A percentile compares a stretch with the other conserved stretches of the same genome.
Conservation (phyloP, 139 green algal species). For the Haematococcus sp. region DNA sequence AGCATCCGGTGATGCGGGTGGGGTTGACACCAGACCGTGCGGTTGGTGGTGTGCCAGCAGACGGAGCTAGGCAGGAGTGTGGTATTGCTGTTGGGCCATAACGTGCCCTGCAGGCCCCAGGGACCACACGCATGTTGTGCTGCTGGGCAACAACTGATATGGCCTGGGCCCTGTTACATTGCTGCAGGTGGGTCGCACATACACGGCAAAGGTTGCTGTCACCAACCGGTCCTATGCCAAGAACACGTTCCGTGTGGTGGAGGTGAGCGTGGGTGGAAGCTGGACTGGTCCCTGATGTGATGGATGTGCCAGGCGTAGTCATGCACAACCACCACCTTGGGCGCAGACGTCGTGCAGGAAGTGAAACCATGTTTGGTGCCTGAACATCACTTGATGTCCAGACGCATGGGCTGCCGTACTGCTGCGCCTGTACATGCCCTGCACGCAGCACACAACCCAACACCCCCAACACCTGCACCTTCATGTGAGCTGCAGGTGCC, state of each 20-base stretch:
- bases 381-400: background rate
- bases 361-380: background rate
- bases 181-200: slow-evolving; percentile 28
- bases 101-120: too few species aligned
- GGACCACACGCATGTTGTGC: too few species aligned
- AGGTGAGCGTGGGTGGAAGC: slow-evolving; percentile 6
- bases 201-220: slow-evolving; percentile 42
- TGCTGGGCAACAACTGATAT: slow-evolving; percentile 1
- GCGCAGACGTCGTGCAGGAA: too few species aligned
- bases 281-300: background rate
- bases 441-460: background rate
- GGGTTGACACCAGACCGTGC: too few species aligned
- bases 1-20: too few species aligned
- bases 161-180: too few species aligned
- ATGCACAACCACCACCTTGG: too few species aligned
- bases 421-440: background rate
- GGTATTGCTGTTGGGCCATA: too few species aligned
- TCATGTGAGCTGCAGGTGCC: too few species aligned
- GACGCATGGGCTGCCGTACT: background rate
- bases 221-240: slow-evolving; percentile 61
- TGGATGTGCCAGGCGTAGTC: too few species aligned
- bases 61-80: too few species aligned
- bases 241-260: slow-evolving; percentile 52
- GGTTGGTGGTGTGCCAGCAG: too few species aligned
- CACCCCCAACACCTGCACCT: background rate